These are phyloP conservation scores for Leccinum fibrillosum DNA, from an alignment of 768 basidiomycete species.

Conservation along the genomic window DNA sequence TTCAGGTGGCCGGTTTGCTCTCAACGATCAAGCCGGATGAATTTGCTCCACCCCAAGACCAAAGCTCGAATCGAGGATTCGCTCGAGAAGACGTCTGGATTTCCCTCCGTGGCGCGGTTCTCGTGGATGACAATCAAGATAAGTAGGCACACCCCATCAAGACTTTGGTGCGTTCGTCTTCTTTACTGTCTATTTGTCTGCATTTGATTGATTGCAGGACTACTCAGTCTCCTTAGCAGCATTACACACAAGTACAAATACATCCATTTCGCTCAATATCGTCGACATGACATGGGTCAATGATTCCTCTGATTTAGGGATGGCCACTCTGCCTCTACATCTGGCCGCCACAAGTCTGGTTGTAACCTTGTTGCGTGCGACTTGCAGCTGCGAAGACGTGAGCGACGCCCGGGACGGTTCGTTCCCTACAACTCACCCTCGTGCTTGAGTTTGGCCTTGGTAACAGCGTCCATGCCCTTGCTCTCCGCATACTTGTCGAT, in stretches of 20 bases:
- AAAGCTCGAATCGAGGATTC: conserved; percentile 77
- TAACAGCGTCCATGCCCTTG: conserved; percentile 22
- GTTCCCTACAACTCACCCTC: conserved; percentile 13
- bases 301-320: conserved; percentile 8
- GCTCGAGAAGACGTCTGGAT: conserved; percentile 88
- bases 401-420: background rate
- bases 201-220: conserved; percentile 46
- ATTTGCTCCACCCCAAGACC: conserved; percentile 68
- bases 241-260: background rate
- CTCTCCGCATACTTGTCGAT: conserved; percentile 26
- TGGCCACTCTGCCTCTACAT: conserved; percentile 12
- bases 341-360: background rate
- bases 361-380: background rate
- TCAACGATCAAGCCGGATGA: background rate
- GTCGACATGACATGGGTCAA: background rate
- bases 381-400: conserved; percentile 13
- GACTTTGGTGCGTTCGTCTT: conserved; percentile 52
- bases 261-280: background rate
- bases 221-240: conserved; percentile 28
- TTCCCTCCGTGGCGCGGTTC: conserved; percentile 85
- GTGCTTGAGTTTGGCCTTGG: too few species aligned
- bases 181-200: background rate
- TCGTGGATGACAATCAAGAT: conserved; percentile 95
- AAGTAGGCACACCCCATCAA: conserved; percentile 73
- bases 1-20: conserved; percentile 44